Evolutionary conservation across 2,329 filamentous ascomycete genomes (phyloP).

Genomic region (Trichophyton benhamiae): DNA sequence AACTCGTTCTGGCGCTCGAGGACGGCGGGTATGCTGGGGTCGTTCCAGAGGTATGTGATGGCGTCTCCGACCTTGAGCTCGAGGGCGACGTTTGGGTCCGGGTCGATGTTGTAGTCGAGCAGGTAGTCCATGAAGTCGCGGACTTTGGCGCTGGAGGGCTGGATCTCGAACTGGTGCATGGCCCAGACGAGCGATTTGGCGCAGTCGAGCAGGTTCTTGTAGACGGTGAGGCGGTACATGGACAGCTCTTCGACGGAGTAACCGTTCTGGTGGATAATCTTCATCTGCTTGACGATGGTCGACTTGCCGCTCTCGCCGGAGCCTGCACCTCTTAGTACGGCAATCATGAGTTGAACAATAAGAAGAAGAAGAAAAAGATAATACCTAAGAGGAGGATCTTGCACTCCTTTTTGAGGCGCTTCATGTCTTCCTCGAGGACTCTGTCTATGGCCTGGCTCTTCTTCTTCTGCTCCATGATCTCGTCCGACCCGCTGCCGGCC

Average conservation of each 20-base stretch:
- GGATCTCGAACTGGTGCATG: constrained; percentile 82
- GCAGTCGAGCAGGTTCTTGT: constrained; percentile 96
- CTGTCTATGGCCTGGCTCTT: constrained; percentile 92
- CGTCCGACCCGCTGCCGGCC: constrained; percentile 40
- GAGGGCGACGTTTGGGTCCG: constrained; percentile 75
- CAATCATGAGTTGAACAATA: too few relatives aligned
- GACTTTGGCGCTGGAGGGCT: constrained; percentile 60
- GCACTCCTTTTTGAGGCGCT: constrained; percentile 88
- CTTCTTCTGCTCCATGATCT: constrained; percentile 88
- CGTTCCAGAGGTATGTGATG: constrained; percentile 78
- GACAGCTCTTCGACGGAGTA: constrained; percentile 89
- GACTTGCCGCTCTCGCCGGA: constrained; percentile 98
- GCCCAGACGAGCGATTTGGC: constrained; percentile 84
- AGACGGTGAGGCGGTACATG: constrained; percentile 90
- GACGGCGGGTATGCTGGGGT: constrained; percentile 67
- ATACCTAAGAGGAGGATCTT: constrained; percentile 91
- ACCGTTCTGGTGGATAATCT: constrained; percentile 97
- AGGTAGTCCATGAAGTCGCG: constrained; percentile 66
- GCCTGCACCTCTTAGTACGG: too few relatives aligned
- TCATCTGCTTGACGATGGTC: constrained; percentile 99
- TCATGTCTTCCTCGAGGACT: constrained; percentile 85
- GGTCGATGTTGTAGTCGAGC: constrained; percentile 76
- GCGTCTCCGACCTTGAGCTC: constrained; percentile 71
- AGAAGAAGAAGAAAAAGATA: constrained; percentile 6
- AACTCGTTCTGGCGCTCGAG: constrained; percentile 96